Evolutionary conservation across 805 yeast species (phyloP), one percentile per base, ranked within the genome.

Genomic region (Candida alai): DNA sequence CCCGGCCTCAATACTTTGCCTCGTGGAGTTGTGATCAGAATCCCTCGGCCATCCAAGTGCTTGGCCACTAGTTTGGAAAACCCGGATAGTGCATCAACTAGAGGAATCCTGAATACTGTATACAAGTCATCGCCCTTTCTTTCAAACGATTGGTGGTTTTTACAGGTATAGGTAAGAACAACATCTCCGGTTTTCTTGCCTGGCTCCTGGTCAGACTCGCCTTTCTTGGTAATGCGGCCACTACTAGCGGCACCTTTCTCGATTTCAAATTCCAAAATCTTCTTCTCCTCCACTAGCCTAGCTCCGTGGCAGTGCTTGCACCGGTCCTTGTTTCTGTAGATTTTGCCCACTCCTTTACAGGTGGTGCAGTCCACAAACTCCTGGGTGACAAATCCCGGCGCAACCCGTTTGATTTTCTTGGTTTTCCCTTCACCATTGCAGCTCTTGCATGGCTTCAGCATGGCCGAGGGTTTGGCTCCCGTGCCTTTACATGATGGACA

Each of bases 21-120:
- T 4, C 70, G 62, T 1, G 89, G 88, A 0, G 81, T 73, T 1
- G 76, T 63, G 10, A 89, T 53, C 34, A 72, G 72, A 10, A 88
- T 56, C 23, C 78, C 74, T 42, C 97, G 75, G 12, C 82, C 89
- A 57, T 93, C 97, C 36, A 89, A 68, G 43, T 86, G 93, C 43
- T 74, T 74, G 7, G 83, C 61, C 2, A 87, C 65, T 9, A 74
- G 70, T 33, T 74, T 71, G 18, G 79, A 65, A 48, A 89, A 82
- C 2, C 97, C 97, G 39, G 86, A 74, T n/a, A 90, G 65, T 0
- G 96, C 80, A 44, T 90, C 97, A 10, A 76, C 76, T 33, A 90
- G 63, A 2, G 94, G 68, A 24, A 90, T 74, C 6, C 63, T 65
- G 24, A 79, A 58, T 19, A 68, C 63, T 3, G 85, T 70, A 44